phyloP scores from a whole-genome alignment of 2,329 filamentous ascomycete species.

The Penicillium sumatraense region DNA sequence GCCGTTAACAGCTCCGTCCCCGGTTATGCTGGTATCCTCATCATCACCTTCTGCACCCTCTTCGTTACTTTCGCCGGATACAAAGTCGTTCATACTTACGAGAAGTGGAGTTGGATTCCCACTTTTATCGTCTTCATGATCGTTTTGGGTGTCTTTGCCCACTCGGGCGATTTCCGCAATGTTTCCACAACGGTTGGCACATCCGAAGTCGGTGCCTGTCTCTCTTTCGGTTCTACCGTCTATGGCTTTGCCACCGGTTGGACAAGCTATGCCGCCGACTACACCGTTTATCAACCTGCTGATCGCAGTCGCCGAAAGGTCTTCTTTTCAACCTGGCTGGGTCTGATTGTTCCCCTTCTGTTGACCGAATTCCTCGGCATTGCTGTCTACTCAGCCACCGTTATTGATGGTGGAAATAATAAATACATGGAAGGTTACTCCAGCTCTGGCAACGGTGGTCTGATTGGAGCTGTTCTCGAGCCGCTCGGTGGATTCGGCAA shows the following conservation, averaged over 20 bases:
- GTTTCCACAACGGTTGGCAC: conserved; percentile 64
- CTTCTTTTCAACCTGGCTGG: conserved; percentile 71
- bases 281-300: conserved; percentile 76
- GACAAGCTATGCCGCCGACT: conserved; percentile 76
- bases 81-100: conserved; percentile 76
- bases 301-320: conserved; percentile 63
- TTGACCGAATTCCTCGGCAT: conserved; percentile 77
- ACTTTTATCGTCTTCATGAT: conserved; percentile 75
- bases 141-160: conserved; percentile 69
- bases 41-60: conserved; percentile 72
- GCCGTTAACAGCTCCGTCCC: conserved; percentile 73
- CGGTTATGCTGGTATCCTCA: conserved; percentile 73
- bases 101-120: conserved; percentile 76
- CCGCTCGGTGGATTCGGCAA: conserved; percentile 70
- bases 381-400: conserved; percentile 69
- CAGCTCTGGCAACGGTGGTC: conserved; percentile 65
- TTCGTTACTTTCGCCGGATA: conserved; percentile 75
- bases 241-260: conserved; percentile 74
- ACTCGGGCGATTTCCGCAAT: conserved; percentile 67
- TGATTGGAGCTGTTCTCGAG: conserved; percentile 68
- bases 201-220: conserved; percentile 63
- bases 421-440: conserved; percentile 61
- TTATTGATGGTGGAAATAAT: conserved; percentile 58
- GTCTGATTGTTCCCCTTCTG: conserved; percentile 71
- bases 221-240: conserved; percentile 70